These are phyloP conservation scores for Meira miltonrushii DNA, from an alignment of 1,284 basidiomycete species.

Conservation along the genomic window DNA sequence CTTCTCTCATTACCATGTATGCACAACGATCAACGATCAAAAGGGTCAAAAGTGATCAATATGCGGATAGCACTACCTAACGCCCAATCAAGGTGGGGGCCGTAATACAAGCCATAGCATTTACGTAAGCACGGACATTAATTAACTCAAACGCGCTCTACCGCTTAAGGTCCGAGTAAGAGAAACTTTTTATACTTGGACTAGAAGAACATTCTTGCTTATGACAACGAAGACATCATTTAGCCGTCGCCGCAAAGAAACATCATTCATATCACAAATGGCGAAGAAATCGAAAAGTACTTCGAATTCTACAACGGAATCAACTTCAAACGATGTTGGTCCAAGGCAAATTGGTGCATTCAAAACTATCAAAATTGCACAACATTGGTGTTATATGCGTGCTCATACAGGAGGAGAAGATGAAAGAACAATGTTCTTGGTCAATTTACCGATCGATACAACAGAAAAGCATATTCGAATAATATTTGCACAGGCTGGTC, in stretches of 20 bases:
- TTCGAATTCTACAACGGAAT: neutral
- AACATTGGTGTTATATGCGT: constrained; percentile 26
- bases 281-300: neutral
- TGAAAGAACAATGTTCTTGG: constrained; percentile 45
- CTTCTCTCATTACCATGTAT: too few species aligned
- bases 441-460: constrained; percentile 43
- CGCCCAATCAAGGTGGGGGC: too few species aligned
- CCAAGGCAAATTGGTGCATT: neutral
- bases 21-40: too few species aligned
- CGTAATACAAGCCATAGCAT: too few species aligned
- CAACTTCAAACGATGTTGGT: neutral
- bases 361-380: neutral
- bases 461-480: constrained; percentile 31
- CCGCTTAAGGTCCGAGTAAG: too few species aligned
- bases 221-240: neutral
- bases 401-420: constrained; percentile 11
- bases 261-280: neutral
- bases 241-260: neutral
- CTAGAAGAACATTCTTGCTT: neutral
- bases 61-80: too few species aligned
- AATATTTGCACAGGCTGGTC: constrained; percentile 38
- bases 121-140: too few species aligned
- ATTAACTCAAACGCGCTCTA: too few species aligned
- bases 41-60: too few species aligned
- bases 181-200: neutral